phyloP scores from a whole-genome alignment of 1,139 yeast species.

The Scheffersomyces lignicola region DNA sequence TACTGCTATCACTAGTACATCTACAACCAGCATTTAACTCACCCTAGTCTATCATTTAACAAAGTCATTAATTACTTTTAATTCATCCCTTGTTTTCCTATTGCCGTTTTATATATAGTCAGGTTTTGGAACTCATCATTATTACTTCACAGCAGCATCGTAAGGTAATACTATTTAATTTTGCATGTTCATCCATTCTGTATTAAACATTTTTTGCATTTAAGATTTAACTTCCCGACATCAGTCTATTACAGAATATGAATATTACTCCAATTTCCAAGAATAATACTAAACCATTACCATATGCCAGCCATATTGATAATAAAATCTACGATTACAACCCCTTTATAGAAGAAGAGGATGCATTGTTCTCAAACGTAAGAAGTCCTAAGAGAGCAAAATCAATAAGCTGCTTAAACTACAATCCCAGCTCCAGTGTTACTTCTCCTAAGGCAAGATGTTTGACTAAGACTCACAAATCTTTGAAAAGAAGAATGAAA shows the following conservation, averaged over 20 bases:
- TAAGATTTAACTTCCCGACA: no score
- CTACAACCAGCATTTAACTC: slow-evolving; percentile 17
- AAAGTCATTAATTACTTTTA: slow-evolving; percentile 7
- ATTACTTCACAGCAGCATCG: no score
- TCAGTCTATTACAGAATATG: slow-evolving; percentile 9
- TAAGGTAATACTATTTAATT: not conserved
- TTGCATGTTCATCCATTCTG: slow-evolving; percentile 5
- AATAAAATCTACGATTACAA: slow-evolving; percentile 26
- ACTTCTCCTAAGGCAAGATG: not conserved
- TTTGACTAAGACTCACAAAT: not conserved
- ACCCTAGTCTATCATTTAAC: slow-evolving; percentile 29
- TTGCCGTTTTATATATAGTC: not conserved
- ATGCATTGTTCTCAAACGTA: not conserved
- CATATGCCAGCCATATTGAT: slow-evolving; percentile 18
- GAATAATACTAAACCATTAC: slow-evolving; percentile 27
- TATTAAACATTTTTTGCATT: not conserved
- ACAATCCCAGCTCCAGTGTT: no score
- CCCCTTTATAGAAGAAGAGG: slow-evolving; percentile 9
- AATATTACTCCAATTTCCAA: slow-evolving; percentile 11
- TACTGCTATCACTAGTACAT: no score
- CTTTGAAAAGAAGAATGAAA: not conserved
- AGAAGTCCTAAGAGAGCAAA: slow-evolving; percentile 15
- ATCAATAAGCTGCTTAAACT: slow-evolving; percentile 8
- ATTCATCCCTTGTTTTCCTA: slow-evolving; percentile 3
- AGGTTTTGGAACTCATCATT: not conserved